These are phyloP conservation scores for Pyrenula aspistea DNA, from an alignment of 495 filamentous ascomycete genomes.

Conservation along the genomic window DNA sequence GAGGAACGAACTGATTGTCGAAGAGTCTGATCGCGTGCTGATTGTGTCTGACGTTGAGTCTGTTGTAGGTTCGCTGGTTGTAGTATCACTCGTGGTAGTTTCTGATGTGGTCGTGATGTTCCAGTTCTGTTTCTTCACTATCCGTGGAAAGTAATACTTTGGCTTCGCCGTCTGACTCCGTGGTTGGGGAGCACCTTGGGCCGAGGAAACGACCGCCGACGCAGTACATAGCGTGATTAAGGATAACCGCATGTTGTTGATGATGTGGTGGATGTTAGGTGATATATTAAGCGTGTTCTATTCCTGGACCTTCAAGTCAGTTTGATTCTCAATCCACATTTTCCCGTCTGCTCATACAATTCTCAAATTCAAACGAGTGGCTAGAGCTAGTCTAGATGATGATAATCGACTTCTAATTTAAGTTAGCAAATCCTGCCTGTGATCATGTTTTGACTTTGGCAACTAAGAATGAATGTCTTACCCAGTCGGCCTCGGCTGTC, in stretches of 20 bases:
- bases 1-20: neutral
- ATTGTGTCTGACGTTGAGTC: neutral
- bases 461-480: no score
- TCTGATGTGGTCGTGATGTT: slow-evolving; percentile 1
- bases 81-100: neutral
- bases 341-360: neutral
- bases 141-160: slow-evolving; percentile 33
- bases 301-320: neutral
- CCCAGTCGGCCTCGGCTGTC: neutral
- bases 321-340: neutral
- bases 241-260: neutral
- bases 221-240: neutral
- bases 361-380: neutral
- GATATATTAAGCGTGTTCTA: neutral
- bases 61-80: neutral
- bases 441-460: no score
- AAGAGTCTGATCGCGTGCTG: neutral
- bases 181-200: slow-evolving; percentile 20
- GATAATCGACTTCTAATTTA: neutral
- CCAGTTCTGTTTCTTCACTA: slow-evolving; percentile 29
- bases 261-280: neutral
- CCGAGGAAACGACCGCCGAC: slow-evolving; percentile 1
- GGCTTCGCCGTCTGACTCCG: slow-evolving; percentile 21
- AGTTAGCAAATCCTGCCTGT: no score
- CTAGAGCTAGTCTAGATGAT: neutral